A percentile compares a stretch with the other conserved stretches of the same genome.
Conservation (phyloP, 164 flowering plant species). For the Kalanchoe fedtschenkoi region DNA sequence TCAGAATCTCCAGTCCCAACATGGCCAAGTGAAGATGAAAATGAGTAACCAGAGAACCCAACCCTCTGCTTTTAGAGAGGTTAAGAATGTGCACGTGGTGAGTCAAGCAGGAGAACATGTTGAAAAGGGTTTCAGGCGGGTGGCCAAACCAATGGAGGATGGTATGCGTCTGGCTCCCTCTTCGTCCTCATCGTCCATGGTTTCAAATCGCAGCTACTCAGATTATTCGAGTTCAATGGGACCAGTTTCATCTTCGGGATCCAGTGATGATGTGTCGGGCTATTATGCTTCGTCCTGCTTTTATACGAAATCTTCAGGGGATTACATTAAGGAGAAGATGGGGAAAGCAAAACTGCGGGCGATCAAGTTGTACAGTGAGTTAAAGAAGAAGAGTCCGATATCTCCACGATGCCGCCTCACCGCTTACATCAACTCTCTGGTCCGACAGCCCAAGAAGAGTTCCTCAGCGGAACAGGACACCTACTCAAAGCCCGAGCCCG, state of each 20-base stretch:
- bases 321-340: background rate
- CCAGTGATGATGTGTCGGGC: background rate
- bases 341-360: slow-evolving; percentile 23
- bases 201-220: slow-evolving; percentile 1
- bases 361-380: slow-evolving; percentile 22
- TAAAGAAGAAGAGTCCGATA: slow-evolving; percentile 28
- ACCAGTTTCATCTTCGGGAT: background rate
- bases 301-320: background rate
- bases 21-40: background rate
- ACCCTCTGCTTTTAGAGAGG: background rate
- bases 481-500: background rate
- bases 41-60: background rate
- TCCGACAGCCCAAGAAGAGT: slow-evolving; percentile 7
- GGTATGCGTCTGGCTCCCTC: background rate
- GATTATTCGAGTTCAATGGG: background rate
- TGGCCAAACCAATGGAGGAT: background rate
- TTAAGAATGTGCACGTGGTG: too few relatives aligned
- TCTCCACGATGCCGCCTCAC: slow-evolving; percentile 29
- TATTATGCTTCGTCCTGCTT: background rate
- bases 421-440: slow-evolving; percentile 25
- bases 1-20: background rate
- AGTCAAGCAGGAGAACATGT: background rate
- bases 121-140: background rate
- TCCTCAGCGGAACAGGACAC: background rate
- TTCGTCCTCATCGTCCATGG: background rate